Evolutionary conservation across 495 filamentous ascomycete species (phyloP).

Genomic region (Penicillium simplicissimum): DNA sequence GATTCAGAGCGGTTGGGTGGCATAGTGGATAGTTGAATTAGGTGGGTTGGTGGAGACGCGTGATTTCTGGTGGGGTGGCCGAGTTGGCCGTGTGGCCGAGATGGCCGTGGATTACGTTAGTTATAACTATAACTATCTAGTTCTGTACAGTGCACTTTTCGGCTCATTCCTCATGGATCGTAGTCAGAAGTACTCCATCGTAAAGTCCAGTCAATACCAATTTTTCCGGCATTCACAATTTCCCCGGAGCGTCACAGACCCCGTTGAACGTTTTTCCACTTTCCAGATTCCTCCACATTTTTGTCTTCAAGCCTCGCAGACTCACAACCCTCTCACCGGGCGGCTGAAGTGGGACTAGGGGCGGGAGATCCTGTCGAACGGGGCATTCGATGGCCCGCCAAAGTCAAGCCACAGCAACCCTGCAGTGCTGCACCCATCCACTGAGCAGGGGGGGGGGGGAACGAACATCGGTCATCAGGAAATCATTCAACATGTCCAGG

Average conservation of each 20-base stretch:
- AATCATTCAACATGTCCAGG: too few relatives aligned
- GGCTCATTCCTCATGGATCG: neutral
- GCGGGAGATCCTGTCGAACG: neutral
- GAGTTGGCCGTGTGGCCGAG: too few relatives aligned
- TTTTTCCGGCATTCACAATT: neutral
- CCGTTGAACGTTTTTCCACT: neutral
- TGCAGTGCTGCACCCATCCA: neutral
- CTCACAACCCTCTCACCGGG: neutral
- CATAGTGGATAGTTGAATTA: too few relatives aligned
- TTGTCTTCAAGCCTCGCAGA: neutral
- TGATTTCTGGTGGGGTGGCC: too few relatives aligned
- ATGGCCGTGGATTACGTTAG: too few relatives aligned
- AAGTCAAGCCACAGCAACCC: neutral
- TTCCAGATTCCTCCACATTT: neutral
- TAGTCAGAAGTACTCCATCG: neutral
- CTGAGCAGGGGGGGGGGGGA: neutral
- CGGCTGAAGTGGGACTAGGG: slow-evolving; percentile 7
- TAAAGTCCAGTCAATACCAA: neutral
- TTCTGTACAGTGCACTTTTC: too few relatives aligned
- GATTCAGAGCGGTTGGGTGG: too few relatives aligned
- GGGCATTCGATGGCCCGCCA: neutral
- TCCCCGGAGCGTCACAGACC: neutral
- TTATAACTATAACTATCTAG: too few relatives aligned
- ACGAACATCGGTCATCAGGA: neutral
- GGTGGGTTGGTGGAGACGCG: too few relatives aligned